These are phyloP conservation scores for Xylaria hypoxylon DNA, from an alignment of 2,329 filamentous ascomycete species.

Conservation along the genomic window DNA sequence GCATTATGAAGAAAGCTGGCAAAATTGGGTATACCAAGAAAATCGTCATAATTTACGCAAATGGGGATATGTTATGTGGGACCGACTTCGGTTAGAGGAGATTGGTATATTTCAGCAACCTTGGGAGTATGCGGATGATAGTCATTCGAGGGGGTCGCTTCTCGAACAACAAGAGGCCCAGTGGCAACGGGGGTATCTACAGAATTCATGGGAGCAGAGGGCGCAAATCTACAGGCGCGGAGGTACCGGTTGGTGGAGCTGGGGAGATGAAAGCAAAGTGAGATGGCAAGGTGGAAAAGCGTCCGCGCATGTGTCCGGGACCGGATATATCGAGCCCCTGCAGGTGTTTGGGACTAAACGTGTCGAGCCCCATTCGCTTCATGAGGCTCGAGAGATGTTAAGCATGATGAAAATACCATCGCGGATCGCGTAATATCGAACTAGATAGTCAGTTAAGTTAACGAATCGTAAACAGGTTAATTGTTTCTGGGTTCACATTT, in stretches of 20 bases:
- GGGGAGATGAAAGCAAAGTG: constrained; percentile 10
- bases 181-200: background rate
- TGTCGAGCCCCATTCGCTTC: background rate
- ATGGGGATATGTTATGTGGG: constrained; percentile 45
- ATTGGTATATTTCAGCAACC: constrained; percentile 21
- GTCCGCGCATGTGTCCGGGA: background rate
- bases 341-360: too few species aligned
- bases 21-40: constrained; percentile 15
- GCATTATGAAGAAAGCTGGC: constrained; percentile 7
- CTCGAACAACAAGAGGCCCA: background rate
- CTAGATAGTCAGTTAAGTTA: too few species aligned
- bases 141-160: background rate
- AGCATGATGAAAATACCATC: constrained; percentile 5
- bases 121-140: constrained; percentile 1
- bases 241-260: constrained; percentile 19
- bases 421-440: background rate
- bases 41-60: constrained; percentile 17
- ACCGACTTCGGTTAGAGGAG: constrained; percentile 37
- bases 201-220: background rate
- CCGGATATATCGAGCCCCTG: background rate
- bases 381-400: constrained; percentile 3
- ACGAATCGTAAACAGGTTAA: too few species aligned
- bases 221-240: background rate
- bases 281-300: background rate
- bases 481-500: too few species aligned